Evolutionary conservation across 176 grass and related monocot genomes (phyloP).

Genomic region (Ensete ventricosum): DNA sequence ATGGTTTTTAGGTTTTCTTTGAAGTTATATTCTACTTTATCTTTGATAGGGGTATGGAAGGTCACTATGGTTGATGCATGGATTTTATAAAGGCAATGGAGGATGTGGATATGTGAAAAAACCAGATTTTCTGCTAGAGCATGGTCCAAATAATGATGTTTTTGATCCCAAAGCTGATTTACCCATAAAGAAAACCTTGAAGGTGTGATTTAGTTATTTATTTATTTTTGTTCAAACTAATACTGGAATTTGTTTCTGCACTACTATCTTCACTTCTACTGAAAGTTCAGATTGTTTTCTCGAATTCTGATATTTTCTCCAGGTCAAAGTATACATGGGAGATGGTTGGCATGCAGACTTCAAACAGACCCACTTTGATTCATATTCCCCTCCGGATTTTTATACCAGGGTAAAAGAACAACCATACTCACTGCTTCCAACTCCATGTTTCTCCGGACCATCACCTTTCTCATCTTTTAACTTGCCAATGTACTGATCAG

Average conservation of each 20-base stretch:
- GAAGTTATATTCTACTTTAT: background rate
- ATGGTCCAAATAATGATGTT: conserved; percentile 1
- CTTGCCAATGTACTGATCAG: background rate
- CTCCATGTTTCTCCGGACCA: background rate
- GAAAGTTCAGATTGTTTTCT: background rate
- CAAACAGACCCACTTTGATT: conserved; percentile 10
- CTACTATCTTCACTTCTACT: background rate
- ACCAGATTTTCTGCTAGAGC: conserved; percentile 10
- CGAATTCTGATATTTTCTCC: background rate
- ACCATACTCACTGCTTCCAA: background rate
- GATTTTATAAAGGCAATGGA: conserved; percentile 15
- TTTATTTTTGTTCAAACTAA: background rate
- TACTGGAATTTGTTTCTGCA: background rate
- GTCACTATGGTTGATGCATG: conserved; percentile 19
- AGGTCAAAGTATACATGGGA: conserved; percentile 21
- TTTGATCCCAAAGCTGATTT: conserved; percentile 14
- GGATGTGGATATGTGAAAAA: conserved; percentile 19
- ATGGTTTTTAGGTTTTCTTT: background rate
- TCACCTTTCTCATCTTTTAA: too few species aligned
- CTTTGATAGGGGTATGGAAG: conserved; percentile 17
- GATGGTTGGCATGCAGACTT: conserved; percentile 13
- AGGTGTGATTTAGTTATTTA: background rate
- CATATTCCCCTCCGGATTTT: conserved; percentile 19
- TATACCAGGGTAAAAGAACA: conserved; percentile 9
- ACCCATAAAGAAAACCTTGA: conserved; percentile 14